A percentile compares a stretch with the other conserved stretches of the same genome.
Evolutionary conservation across 2,329 filamentous ascomycete species (phyloP).

Genomic region (Ascochyta koolunga): DNA sequence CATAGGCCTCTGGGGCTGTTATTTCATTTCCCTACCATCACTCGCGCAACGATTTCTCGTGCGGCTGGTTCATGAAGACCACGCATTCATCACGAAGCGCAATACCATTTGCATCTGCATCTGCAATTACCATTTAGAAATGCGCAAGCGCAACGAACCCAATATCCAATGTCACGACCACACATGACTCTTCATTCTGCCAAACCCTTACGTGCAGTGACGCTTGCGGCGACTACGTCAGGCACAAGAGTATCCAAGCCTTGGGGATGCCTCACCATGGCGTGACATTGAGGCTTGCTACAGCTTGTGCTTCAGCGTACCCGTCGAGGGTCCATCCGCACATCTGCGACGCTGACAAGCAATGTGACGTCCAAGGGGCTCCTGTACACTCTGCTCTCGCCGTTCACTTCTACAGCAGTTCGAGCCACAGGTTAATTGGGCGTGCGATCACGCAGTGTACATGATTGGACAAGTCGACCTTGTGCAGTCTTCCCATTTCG

Average conservation of each 20-base stretch:
- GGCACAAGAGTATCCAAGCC: conserved; percentile 8
- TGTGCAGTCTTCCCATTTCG: not conserved
- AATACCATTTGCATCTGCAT: not conserved
- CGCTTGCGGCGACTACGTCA: not conserved
- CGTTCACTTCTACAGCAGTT: no score
- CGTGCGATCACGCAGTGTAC: no score
- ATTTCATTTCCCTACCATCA: not conserved
- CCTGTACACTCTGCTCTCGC: not conserved
- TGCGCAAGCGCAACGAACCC: conserved; percentile 3
- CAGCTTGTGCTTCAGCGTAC: conserved; percentile 10
- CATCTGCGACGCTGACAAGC: conserved; percentile 1
- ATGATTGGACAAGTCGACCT: not conserved
- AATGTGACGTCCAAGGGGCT: not conserved
- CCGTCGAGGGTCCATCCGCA: not conserved
- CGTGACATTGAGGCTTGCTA: conserved; percentile 4
- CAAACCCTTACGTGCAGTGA: not conserved
- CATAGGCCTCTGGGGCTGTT: conserved; percentile 11
- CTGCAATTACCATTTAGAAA: not conserved
- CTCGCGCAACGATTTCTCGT: conserved; percentile 9
- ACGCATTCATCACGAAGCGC: conserved; percentile 10
- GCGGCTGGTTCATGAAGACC: conserved; percentile 9
- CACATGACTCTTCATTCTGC: not conserved
- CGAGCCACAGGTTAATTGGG: no score
- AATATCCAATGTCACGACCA: conserved; percentile 6
- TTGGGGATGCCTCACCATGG: conserved; percentile 11